These are phyloP conservation scores for Senna tora DNA, from an alignment of 306 rosid species.

Conservation along the genomic window DNA sequence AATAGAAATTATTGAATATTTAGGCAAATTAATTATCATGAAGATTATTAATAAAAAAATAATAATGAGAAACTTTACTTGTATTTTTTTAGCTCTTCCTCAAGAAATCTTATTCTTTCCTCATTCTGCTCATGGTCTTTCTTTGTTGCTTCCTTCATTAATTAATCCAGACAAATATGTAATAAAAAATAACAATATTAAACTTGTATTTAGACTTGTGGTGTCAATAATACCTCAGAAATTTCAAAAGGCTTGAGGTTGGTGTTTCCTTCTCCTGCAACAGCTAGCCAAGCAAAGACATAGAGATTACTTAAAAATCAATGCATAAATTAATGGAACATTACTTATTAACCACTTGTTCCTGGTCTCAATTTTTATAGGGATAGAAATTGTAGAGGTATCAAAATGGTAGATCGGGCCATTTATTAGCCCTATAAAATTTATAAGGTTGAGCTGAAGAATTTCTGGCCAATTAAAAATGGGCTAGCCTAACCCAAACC, in stretches of 20 bases:
- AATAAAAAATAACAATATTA: not conserved
- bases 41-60: not conserved
- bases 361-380: no score
- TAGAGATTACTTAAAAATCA: not conserved
- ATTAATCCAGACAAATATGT: not conserved
- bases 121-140: not conserved
- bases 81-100: not conserved
- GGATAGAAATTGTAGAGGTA: no score
- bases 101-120: not conserved
- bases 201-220: not conserved
- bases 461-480: no score
- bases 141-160: conserved; percentile 2
- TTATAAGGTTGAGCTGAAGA: no score
- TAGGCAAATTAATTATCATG: not conserved
- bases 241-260: not conserved
- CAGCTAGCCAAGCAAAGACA: conserved; percentile 1
- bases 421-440: no score
- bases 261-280: conserved; percentile 1
- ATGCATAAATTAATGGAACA: not conserved
- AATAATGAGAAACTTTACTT: not conserved
- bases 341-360: no score
- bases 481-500: no score
- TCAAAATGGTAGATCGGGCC: no score
- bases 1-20: no score
- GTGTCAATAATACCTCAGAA: not conserved